Base-by-base conservation (phyloP, 768 basidiomycete species). In the Mycena maculata region DNA sequence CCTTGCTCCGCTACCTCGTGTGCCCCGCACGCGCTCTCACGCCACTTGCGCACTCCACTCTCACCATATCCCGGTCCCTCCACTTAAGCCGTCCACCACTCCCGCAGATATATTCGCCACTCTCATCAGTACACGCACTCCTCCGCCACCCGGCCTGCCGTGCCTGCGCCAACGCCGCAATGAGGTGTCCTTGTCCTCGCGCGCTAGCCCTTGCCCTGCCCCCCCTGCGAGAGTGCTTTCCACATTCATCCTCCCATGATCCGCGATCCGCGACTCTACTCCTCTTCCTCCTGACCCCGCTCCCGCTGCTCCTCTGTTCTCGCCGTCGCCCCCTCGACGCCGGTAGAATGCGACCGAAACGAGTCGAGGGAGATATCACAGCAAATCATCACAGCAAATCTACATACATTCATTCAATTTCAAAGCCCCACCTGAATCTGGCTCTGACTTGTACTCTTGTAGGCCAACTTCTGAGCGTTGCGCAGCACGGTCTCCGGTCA, bases 331-430 rank as follows among this genome's bases (percentile, higher is more conserved):
- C 41, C 42, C 28, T 57, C 54, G 7, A 44, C 55, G 41, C 41
- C 55, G 28, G 56, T 58, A 36, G 42, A 31, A 30, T 44, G 30
- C 30, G 44, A 47, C n/a, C 56, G n/a, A 58, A 45, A 58, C 44
- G 20, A 58, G 44, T 58, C 42, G 28, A 45, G 41, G 42, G 42
- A 57, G 25, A 56, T 56, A n/a, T n/a, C n/a, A n/a, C n/a, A n/a
- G n/a, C n/a, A n/a, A n/a, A n/a, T n/a, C n/a, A 56, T 39, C 38
- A 6, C 27, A 44, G 55, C 13, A 41, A 57, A 57, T 56, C 55
- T 57, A 57, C 31, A 58, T 28, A 47, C 56, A 58, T 58, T 58
- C 56, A 33, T 58, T 58, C 56, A 45, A 47, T 58, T 58, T 45
- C 31, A 47, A 44, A 58, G 56, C 56, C 56, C 56, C 13, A 30